Evolutionary conservation across 192 early-diverging fungal species (phyloP).

Genomic region (Coemansia sp.): DNA sequence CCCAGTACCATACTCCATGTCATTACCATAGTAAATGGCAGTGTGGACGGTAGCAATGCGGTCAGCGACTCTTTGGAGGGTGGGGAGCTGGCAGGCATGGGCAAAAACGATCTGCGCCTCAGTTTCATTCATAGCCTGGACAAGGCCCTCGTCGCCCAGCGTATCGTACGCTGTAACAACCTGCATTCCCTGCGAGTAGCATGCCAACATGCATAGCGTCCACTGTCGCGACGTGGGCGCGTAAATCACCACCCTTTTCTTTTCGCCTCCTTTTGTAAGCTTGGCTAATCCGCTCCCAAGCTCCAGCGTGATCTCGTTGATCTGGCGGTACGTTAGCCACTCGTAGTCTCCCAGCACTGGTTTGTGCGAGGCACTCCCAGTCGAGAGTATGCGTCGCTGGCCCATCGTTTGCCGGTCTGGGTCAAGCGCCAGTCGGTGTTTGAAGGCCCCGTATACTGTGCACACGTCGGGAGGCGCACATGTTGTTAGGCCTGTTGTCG

Average conservation of each 20-base stretch:
- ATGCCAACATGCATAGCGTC: constrained; percentile 41
- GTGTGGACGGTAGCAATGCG: constrained; percentile 55
- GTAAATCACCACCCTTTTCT: constrained; percentile 60
- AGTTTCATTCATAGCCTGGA: constrained; percentile 86
- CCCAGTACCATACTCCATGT: neutral
- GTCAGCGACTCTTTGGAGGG: constrained; percentile 26
- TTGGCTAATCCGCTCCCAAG: constrained; percentile 72
- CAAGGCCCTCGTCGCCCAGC: constrained; percentile 79
- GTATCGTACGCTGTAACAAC: constrained; percentile 86
- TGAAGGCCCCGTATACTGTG: constrained; percentile 73
- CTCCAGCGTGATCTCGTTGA: constrained; percentile 49
- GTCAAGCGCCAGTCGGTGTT: constrained; percentile 56
- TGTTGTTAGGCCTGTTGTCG: constrained; percentile 10
- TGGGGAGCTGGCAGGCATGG: constrained; percentile 57
- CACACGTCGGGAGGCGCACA: constrained; percentile 46
- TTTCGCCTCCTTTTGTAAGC: constrained; percentile 51
- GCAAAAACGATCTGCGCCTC: constrained; percentile 70
- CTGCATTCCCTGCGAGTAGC: constrained; percentile 68
- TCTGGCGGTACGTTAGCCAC: constrained; percentile 79
- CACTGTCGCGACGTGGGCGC: constrained; percentile 62
- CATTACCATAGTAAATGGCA: constrained; percentile 59
- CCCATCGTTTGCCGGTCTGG: constrained; percentile 67
- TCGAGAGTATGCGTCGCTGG: constrained; percentile 60
- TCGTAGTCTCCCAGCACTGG: constrained; percentile 75
- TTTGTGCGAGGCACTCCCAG: constrained; percentile 57